A percentile compares a stretch with the other conserved stretches of the same genome.
These are phyloP conservation scores for Scutellaria barbata DNA, from an alignment of 257 asterid genomes.

Conservation along the genomic window DNA sequence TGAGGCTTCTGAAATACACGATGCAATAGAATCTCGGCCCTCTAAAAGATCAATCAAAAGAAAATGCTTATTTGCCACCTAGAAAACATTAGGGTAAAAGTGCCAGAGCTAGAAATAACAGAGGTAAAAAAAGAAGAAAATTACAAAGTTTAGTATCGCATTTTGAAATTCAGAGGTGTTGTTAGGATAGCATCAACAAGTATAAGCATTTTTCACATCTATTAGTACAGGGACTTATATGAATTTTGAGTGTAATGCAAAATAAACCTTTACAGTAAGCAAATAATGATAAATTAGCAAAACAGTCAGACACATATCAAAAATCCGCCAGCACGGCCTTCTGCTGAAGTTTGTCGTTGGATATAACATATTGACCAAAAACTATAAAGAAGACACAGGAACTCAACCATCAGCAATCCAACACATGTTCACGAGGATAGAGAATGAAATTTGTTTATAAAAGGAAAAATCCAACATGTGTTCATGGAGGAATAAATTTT, in stretches of 20 bases:
- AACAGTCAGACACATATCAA: neutral
- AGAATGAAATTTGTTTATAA: too few species aligned
- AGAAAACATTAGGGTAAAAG: too few species aligned
- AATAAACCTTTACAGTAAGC: neutral
- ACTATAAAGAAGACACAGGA: neutral
- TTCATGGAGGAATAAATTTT: too few species aligned
- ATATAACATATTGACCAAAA: neutral
- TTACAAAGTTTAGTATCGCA: neutral
- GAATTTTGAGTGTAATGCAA: neutral
- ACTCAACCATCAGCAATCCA: neutral
- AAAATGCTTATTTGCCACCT: slow-evolving; percentile 23
- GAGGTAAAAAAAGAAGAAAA: neutral
- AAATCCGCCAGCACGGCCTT: neutral
- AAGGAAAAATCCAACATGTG: too few species aligned
- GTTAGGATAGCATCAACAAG: neutral
- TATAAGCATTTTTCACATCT: neutral
- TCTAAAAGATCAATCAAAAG: slow-evolving; percentile 27
- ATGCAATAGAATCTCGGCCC: slow-evolving; percentile 34
- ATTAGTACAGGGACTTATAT: neutral
- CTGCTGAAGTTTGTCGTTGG: neutral
- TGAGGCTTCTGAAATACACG: slow-evolving; percentile 37
- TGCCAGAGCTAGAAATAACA: neutral
- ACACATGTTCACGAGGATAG: too few species aligned
- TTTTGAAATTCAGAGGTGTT: slow-evolving; percentile 5
- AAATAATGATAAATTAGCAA: neutral